Base-by-base conservation (phyloP, 768 basidiomycete genomes). In the Hemileccinum rubropunctum region DNA sequence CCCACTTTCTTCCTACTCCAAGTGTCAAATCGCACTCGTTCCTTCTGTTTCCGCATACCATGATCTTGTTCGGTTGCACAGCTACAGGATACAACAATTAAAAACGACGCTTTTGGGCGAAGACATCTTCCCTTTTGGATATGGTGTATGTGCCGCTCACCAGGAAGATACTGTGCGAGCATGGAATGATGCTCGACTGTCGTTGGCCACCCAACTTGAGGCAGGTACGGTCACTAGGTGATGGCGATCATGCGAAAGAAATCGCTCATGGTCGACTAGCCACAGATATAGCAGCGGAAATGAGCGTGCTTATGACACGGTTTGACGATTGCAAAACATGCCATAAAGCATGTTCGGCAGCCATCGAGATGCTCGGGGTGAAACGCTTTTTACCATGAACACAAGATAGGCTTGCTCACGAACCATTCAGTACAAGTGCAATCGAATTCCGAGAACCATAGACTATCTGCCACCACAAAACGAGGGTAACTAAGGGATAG, bases 51-150 rank as follows among this genome's bases (percentile, higher is more conserved):
- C 75, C 36, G 81, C 84, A 12, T 86, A 86, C 58, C 86, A 89
- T 58, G 73, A 77, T 52, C 69, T 89, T 23, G 72, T 81, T 39
- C 75, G 72, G 26, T 67, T 89, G 49, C 86, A 88, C 53, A 73
- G 75, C 46, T 66, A 75, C 50, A 78, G 86, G 44, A 73, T 81
- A 30, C 73, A 76, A 60, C 69, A 72, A 21, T 63, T 88, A 42
- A 75, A 76, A 40, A 71, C 74, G 23, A 66, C 82, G 6, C 61
- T 87, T 15, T 60, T 81, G 34, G 72, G 69, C 18, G 84, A 87
- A 59, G 78, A 82, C 30, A 73, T 88, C 39, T 89, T 88, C 59
- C 86, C 86, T 17, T 81, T 84, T 64, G 83, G 84, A 18, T 88
- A 88, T 50, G 84, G 86, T 4, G 66, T 68, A 51, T 89, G 86